phyloP scores from a whole-genome alignment of 345 rosid genomes.

The Arabis hirsuta region DNA sequence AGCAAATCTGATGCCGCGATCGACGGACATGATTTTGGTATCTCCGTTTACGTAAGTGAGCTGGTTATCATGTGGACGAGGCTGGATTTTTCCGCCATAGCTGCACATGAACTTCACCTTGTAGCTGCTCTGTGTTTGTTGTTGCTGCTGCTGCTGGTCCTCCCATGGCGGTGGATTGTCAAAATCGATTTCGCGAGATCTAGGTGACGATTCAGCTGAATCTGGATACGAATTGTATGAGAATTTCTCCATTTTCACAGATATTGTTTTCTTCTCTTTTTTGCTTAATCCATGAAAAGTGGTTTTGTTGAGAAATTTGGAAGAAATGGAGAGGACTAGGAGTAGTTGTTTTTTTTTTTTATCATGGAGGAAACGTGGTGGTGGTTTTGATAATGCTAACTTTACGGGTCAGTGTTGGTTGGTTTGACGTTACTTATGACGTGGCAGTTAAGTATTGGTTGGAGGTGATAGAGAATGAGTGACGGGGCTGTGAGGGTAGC shows the following conservation, averaged over 20 bases:
- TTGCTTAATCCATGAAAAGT: background rate
- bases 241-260: constrained; percentile 62
- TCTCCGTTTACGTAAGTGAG: constrained; percentile 86
- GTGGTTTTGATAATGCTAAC: constrained; percentile 33
- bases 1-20: constrained; percentile 64
- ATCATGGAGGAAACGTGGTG: background rate
- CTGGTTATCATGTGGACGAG: constrained; percentile 95
- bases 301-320: background rate
- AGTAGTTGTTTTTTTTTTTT: background rate
- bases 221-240: constrained; percentile 71
- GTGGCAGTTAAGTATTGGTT: constrained; percentile 1
- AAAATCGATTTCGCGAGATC: constrained; percentile 85
- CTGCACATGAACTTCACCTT: constrained; percentile 89
- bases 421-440: constrained; percentile 6
- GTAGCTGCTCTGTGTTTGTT: constrained; percentile 47
- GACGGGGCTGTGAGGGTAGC: constrained; percentile 39
- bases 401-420: constrained; percentile 15
- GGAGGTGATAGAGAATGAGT: background rate
- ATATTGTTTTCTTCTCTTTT: background rate
- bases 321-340: constrained; percentile 20
- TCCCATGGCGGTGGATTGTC: constrained; percentile 87
- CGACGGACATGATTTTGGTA: constrained; percentile 86
- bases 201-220: constrained; percentile 88
- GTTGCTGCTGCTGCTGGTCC: constrained; percentile 53
- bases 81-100: constrained; percentile 95